Base-by-base conservation (phyloP, 306 rosid genomes). In the peach (Prunus persica) region DNA sequence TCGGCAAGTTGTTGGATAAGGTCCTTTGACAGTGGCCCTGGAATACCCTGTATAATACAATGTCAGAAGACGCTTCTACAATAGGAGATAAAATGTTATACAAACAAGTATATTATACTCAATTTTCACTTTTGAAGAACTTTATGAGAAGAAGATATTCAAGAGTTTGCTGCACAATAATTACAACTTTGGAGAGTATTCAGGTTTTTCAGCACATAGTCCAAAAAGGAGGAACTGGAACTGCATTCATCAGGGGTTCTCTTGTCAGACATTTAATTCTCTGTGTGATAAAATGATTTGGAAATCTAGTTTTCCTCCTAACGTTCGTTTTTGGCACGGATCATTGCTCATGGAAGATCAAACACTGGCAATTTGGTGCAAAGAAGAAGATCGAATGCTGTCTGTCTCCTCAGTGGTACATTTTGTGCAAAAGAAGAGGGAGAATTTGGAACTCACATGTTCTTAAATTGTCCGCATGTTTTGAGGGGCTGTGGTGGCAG, bases 21-120 rank as follows among this genome's bases (percentile, higher is more conserved):
- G 30, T 79, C 69, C 73, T 79, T 75, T 27, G 75, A 57, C 70
- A 75, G 78, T 64, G 68, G 71, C 79, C 67, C 80, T 61, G 68
- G 77, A 72, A 46, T 63, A 79, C 76, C 68, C 97, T 89, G 86
- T 22, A 54, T 73, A 5, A 65, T 62, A 78, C 41, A 74, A 82
- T 73, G 62, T 76, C 30, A 76, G 65, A 67, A 72, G 62, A 66
- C 78, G 78, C 34, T 77, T 71, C 25, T 45, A 69, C 38, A 52
- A 74, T 68, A 25, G 13, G 22, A 68, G 20, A 68, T 47, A 22
- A 25, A 64, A 28, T 30, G 68, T 16, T 28, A 30, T 15, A 32
- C 22, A 34, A 34, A 63, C 46, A 68, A 15, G 34, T 22, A 67
- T 67, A 47, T 24, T 22, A 0, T 67, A 5, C 11, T 47, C 4